Evolutionary conservation across 2,329 filamentous ascomycete species (phyloP).

Genomic region (Paraphoma chrysanthemicola): DNA sequence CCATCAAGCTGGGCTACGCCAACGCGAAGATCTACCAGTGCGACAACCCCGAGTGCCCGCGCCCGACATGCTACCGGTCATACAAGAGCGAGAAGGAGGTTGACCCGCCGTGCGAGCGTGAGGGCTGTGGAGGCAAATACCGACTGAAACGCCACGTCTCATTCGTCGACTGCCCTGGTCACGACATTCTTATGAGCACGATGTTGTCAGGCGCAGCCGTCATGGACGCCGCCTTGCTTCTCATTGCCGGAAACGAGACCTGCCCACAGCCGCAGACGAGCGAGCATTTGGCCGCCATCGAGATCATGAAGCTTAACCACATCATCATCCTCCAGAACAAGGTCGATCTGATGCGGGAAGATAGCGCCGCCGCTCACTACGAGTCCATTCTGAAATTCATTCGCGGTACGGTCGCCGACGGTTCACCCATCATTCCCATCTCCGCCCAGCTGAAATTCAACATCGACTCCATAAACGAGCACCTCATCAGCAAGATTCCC

Average conservation of each 20-base stretch:
- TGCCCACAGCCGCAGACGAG: constrained; percentile 98
- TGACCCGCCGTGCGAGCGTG: constrained; percentile 92
- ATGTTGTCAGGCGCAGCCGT: constrained; percentile 99
- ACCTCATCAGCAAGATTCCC: constrained; percentile 93
- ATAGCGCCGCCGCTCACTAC: constrained; percentile 91
- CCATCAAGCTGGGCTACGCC: constrained; percentile 99
- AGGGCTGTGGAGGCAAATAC: constrained; percentile 89
- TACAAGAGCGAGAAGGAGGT: constrained; percentile 99
- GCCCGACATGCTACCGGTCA: constrained; percentile 93
- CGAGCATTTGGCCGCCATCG: constrained; percentile 97
- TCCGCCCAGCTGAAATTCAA: constrained; percentile 99
- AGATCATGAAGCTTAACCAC: constrained; percentile 99
- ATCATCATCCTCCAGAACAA: constrained; percentile 99
- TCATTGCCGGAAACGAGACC: constrained; percentile 97
- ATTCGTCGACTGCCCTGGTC: constrained; percentile 97
- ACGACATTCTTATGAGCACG: constrained; percentile 99
- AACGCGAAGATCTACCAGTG: constrained; percentile 99
- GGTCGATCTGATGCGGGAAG: constrained; percentile 97
- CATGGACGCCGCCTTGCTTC: constrained; percentile 96
- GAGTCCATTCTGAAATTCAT: constrained; percentile 99
- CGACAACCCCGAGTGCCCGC: constrained; percentile 87
- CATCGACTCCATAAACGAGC: constrained; percentile 97
- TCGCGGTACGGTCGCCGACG: constrained; percentile 93
- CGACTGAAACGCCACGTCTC: constrained; percentile 72
- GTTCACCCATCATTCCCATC: constrained; percentile 94